These are phyloP conservation scores for Penicillium sp. DNA, from an alignment of 2,329 filamentous ascomycete species.

Conservation along the genomic window DNA sequence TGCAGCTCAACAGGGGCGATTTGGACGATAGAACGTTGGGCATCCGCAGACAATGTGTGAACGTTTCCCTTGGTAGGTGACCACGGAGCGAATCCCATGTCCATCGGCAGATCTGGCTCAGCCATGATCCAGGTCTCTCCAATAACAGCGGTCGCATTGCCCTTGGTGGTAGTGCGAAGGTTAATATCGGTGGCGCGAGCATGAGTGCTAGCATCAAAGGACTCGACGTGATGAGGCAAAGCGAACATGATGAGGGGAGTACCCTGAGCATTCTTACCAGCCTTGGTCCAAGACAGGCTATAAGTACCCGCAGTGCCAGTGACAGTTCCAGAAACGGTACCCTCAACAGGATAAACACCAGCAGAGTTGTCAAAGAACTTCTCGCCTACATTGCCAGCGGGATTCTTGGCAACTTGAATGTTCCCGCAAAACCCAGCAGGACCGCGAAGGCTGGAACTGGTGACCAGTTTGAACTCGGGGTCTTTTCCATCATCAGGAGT, in stretches of 20 bases:
- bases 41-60: constrained; percentile 51
- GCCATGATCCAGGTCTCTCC: constrained; percentile 78
- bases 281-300: constrained; percentile 73
- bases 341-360: constrained; percentile 73
- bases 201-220: constrained; percentile 67
- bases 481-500: constrained; percentile 63
- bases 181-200: constrained; percentile 60
- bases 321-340: constrained; percentile 67
- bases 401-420: constrained; percentile 83
- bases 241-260: constrained; percentile 78
- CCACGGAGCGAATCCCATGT: constrained; percentile 83
- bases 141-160: constrained; percentile 73
- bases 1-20: constrained; percentile 74
- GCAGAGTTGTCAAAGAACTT: constrained; percentile 74
- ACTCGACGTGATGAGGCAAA: constrained; percentile 81
- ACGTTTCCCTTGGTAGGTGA: constrained; percentile 56
- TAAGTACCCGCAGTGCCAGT: constrained; percentile 70
- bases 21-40: constrained; percentile 64
- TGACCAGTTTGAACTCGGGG: constrained; percentile 71
- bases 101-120: constrained; percentile 73
- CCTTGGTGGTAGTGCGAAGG: constrained; percentile 85
- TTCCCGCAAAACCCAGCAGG: constrained; percentile 73
- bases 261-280: constrained; percentile 64
- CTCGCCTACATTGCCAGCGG: constrained; percentile 64
- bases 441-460: constrained; percentile 69